Conservation (phyloP, 257 asterid species). For the Schizonepeta tenuifolia region DNA sequence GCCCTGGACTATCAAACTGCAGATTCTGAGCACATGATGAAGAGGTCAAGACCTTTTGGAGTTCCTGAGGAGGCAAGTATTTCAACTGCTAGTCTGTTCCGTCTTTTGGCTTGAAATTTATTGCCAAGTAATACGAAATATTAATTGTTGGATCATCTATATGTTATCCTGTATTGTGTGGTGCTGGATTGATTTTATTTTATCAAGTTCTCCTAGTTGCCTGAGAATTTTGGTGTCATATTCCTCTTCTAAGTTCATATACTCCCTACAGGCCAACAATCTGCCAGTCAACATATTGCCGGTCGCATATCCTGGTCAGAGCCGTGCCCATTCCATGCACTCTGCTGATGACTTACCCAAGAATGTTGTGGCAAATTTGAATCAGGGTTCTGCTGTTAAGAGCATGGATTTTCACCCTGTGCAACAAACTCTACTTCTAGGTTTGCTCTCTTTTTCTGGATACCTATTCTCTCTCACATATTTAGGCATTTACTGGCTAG, state of each 20-base stretch:
- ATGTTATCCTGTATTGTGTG: slow-evolving; percentile 11
- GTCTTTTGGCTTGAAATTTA: slow-evolving; percentile 14
- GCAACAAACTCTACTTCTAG: slow-evolving; percentile 57
- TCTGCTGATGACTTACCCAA: slow-evolving; percentile 60
- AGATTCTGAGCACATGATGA: slow-evolving; percentile 52
- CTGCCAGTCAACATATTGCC: slow-evolving; percentile 45
- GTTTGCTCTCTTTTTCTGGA: slow-evolving; percentile 43
- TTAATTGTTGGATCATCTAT: slow-evolving; percentile 7
- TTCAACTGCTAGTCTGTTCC: slow-evolving; percentile 4
- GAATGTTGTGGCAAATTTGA: slow-evolving; percentile 53
- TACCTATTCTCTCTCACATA: background rate
- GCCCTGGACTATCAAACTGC: slow-evolving; percentile 58
- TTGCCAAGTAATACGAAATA: slow-evolving; percentile 19
- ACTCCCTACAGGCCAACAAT: slow-evolving; percentile 47
- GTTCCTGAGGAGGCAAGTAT: slow-evolving; percentile 52
- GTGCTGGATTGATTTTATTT: slow-evolving; percentile 2
- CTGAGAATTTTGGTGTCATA: slow-evolving; percentile 1
- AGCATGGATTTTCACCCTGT: slow-evolving; percentile 76
- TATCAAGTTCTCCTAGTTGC: background rate
- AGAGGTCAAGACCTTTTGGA: slow-evolving; percentile 56
- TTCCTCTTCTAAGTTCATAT: slow-evolving; percentile 23
- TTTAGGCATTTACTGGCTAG: slow-evolving; percentile 13
- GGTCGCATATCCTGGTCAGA: slow-evolving; percentile 43
- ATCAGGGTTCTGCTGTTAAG: slow-evolving; percentile 66
- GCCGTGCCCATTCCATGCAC: slow-evolving; percentile 38